Conservation (phyloP, 208 protist genomes). For the Trypanosoma lewisi region DNA sequence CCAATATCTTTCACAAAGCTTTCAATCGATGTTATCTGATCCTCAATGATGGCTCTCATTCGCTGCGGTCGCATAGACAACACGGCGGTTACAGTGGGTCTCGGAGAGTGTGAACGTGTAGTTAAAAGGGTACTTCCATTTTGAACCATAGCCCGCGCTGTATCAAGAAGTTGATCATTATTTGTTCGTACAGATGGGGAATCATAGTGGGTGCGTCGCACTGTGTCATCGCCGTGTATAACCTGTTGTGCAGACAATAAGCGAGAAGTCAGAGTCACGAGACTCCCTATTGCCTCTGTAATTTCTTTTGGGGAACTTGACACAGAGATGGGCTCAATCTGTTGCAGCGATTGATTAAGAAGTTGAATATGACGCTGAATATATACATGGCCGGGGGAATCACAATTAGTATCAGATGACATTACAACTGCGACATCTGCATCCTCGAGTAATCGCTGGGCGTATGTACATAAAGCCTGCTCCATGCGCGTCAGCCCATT, state of each 20-base stretch:
- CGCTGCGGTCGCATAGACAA: conserved; percentile 24
- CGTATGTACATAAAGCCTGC: conserved; percentile 48
- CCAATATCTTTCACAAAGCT: conserved; percentile 28
- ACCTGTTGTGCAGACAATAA: conserved; percentile 21
- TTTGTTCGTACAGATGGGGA: neutral
- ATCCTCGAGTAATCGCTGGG: conserved; percentile 47
- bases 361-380: conserved; percentile 14
- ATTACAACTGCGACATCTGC: conserved; percentile 20
- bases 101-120: conserved; percentile 5
- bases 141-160: neutral
- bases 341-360: conserved; percentile 23
- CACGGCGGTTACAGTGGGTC: neutral
- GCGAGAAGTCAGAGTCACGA: conserved; percentile 19
- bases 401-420: conserved; percentile 9
- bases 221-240: conserved; percentile 12
- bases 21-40: conserved; percentile 21
- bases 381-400: conserved; percentile 8
- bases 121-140: neutral
- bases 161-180: conserved; percentile 8
- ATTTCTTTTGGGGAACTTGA: conserved; percentile 29
- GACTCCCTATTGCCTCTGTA: conserved; percentile 6
- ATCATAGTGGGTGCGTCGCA: neutral
- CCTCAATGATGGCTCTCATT: conserved; percentile 15
- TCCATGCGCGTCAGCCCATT: conserved; percentile 36
- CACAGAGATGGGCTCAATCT: conserved; percentile 20